Evolutionary conservation across 2,329 filamentous ascomycete genomes (phyloP), one percentile per base, ranked within the genome.

Genomic region (Monosporascus sp.): DNA sequence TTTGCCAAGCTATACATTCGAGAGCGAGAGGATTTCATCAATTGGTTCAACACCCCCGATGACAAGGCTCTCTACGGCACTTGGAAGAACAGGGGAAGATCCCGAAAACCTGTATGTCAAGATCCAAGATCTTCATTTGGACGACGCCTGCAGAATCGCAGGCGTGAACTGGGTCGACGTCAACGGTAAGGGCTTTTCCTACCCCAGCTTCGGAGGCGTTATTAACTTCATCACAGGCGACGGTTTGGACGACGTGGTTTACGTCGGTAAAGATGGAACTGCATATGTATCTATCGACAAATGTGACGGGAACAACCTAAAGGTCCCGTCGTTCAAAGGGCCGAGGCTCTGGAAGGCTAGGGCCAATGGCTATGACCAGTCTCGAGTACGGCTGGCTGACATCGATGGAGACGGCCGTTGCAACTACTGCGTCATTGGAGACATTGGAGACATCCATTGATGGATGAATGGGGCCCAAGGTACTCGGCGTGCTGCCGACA

Each of bases 391-490:
- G 0, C 54, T 72, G 3, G 70, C 54, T 0, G 70, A 72, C 54
- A 64, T 69, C 4, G 67, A 69, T 36, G 53, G 53, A 5, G 53
- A 74, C 50, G 70, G 70, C 1, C 61, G 70, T 0, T 44, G 62
- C 0, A 72, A 74, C 53, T 73, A 68, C 50, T 67, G 67, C 38
- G 48, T 62, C 4, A 47, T 67, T 2, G 58, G 58, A 2, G 58
- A 54, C 14, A 54, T 54, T 18, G 68, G 66, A 3, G 57, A 67
- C 24, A 54, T 67, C 3, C 48, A 57, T 3, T 70, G 64, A 54
- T 71, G 64, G 64, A 71, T 44, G 66, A 65, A 8, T 63, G 65
- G 17, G 2, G 60, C n/a, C n/a, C n/a, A n/a, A n/a, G n/a, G n/a
- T n/a, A n/a, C n/a, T n/a, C n/a, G n/a, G n/a, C n/a, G n/a, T n/a